phyloP scores from a whole-genome alignment of 768 basidiomycete genomes.

The Mycena maculata region DNA sequence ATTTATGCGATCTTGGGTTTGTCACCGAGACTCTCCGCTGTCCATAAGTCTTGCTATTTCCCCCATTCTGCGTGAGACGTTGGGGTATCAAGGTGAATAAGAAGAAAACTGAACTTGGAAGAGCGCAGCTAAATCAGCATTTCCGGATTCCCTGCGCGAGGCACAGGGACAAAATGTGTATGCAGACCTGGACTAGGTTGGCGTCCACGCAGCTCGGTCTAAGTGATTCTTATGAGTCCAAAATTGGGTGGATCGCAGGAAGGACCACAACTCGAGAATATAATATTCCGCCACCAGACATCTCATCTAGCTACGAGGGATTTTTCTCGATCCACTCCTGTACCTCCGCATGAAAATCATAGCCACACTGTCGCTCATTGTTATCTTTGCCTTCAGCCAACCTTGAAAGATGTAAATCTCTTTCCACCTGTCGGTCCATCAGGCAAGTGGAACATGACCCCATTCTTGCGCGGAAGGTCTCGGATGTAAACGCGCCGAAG shows the following conservation, averaged over 20 bases:
- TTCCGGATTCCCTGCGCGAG: slow-evolving; percentile 8
- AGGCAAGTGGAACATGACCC: slow-evolving; percentile 3
- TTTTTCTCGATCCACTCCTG: slow-evolving; percentile 5
- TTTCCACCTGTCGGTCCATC: slow-evolving; percentile 8
- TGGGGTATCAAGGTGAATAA: slow-evolving; percentile 3
- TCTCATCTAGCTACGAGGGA: slow-evolving; percentile 10
- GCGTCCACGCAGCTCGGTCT: slow-evolving; percentile 6
- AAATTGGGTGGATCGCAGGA: slow-evolving; percentile 9
- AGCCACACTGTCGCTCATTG: slow-evolving; percentile 3
- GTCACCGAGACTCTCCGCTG: background rate
- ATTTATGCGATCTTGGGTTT: slow-evolving; percentile 6
- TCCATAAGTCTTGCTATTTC: slow-evolving; percentile 11
- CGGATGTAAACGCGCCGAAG: background rate
- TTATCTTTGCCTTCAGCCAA: background rate
- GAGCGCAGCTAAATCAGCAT: slow-evolving; percentile 8
- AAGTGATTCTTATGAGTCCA: slow-evolving; percentile 7
- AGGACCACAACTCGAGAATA: slow-evolving; percentile 10
- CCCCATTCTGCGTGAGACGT: slow-evolving; percentile 11
- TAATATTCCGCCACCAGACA: slow-evolving; percentile 11
- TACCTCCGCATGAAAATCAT: slow-evolving; percentile 3
- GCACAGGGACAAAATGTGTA: slow-evolving; percentile 10
- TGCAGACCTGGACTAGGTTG: slow-evolving; percentile 4
- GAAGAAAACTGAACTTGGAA: slow-evolving; percentile 10
- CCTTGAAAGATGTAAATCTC: slow-evolving; percentile 2
- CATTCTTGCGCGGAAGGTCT: slow-evolving; percentile 1